Evolutionary conservation across 768 basidiomycete genomes (phyloP), one percentile per base, ranked within the genome.

Genomic region (Suillus plorans): DNA sequence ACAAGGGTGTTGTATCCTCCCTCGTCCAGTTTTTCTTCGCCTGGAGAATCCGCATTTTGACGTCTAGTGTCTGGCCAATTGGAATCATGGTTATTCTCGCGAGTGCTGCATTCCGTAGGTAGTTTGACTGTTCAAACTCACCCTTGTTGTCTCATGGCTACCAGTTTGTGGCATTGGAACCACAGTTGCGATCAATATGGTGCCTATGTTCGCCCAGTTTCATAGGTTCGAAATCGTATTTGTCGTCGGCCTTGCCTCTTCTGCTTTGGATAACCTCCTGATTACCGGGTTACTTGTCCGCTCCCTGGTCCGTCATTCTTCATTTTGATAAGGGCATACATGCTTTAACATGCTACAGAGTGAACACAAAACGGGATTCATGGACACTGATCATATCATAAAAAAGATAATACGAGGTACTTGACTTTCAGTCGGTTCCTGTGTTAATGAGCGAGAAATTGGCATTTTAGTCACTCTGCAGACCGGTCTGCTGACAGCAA

Each of bases 181-280:
- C 34, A 63, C 77, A 1, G 65, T 78, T 28, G 77, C 73, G 49
- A 67, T 75, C 50, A 70, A 67, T 18, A 66, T 74, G 22, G 69
- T 76, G 7, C 70, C 72, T 1, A 65, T 66, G 9, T 79, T 75
- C 59, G 62, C 64, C 1, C 58, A 76, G 42, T 72, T 80, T 59
- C 68, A 72, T 34, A 71, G 63, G 50, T 79, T 79, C 36, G 67
- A 77, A 60, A 64, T 68, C 14, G 62, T 77, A 49, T 74, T 73
- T 52, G 74, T 76, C 41, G 44, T 74, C 10, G 86, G 85, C 85
- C 79, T 86, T 37, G 68, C 78, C 20, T 70, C 80, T 0, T 78
- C 83, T 14, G 80, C 80, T 6, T 71, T 78, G 13, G 79, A 80
- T 13, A 86, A 86, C 69, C 67, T 81, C 9, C 66, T 84, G 12